These are phyloP conservation scores for Scedosporium boydii DNA, from an alignment of 2,329 filamentous ascomycete species.

Conservation along the genomic window DNA sequence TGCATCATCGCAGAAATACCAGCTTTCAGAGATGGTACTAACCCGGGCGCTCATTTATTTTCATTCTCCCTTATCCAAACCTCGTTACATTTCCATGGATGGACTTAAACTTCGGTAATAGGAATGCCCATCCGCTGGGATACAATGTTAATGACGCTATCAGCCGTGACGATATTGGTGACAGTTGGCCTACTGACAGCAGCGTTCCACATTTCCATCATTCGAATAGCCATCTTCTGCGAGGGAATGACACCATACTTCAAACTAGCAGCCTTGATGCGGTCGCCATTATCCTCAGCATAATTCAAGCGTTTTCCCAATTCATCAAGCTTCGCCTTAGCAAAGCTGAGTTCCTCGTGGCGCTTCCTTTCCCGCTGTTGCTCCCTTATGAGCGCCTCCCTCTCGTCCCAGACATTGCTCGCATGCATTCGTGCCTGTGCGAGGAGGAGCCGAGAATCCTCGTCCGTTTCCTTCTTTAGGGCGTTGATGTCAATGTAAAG, in stretches of 20 bases:
- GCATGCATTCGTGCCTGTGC: slow-evolving; percentile 79
- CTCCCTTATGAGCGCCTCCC: too few relatives aligned
- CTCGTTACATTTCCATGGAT: slow-evolving; percentile 26
- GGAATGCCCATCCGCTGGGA: slow-evolving; percentile 97
- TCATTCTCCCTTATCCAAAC: too few relatives aligned
- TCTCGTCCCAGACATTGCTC: slow-evolving; percentile 87
- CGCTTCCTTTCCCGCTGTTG: slow-evolving; percentile 51
- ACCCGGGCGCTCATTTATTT: too few relatives aligned
- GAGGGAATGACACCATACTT: slow-evolving; percentile 97
- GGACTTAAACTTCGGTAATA: slow-evolving; percentile 80
- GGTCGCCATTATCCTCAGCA: slow-evolving; percentile 77
- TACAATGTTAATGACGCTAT: slow-evolving; percentile 98
- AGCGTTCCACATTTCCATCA: slow-evolving; percentile 71
- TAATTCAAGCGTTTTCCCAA: slow-evolving; percentile 88
- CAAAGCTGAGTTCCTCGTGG: slow-evolving; percentile 84
- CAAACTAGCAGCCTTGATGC: slow-evolving; percentile 81
- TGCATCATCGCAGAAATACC: too few relatives aligned
- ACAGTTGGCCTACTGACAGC: slow-evolving; percentile 74
- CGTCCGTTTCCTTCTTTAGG: slow-evolving; percentile 85
- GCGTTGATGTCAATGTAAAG: slow-evolving; percentile 97
- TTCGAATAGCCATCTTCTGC: slow-evolving; percentile 68
- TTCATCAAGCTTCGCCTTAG: slow-evolving; percentile 88
- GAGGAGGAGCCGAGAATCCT: slow-evolving; percentile 77
- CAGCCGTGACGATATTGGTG: slow-evolving; percentile 87
- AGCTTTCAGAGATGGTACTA: too few relatives aligned